Conservation (phyloP, 192 early-diverging fungal species). For the Rhizophagus prolifer region DNA sequence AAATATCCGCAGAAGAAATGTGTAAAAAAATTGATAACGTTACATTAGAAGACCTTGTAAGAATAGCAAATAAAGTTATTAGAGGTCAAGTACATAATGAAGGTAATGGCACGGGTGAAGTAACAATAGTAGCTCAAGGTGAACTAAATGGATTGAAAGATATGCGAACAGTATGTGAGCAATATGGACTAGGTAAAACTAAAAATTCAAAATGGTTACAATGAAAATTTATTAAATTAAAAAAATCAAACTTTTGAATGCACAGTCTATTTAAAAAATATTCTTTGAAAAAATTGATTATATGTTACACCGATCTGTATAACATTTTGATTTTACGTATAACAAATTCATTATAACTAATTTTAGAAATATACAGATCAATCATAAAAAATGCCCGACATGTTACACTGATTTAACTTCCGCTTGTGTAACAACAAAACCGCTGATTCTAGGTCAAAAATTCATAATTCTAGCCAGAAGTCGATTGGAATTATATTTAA, state of each 20-base stretch:
- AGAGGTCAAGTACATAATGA: constrained; percentile 56
- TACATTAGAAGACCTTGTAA: constrained; percentile 67
- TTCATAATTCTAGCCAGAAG: no score
- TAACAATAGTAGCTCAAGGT: constrained; percentile 71
- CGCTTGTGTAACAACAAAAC: background rate
- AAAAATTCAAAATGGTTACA: no score
- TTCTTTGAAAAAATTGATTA: background rate
- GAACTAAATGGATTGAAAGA: constrained; percentile 44
- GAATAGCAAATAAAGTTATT: constrained; percentile 73
- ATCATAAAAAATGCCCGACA: background rate
- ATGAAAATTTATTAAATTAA: no score
- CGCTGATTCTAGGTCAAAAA: no score
- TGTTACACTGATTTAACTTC: background rate
- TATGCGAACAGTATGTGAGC: constrained; percentile 47
- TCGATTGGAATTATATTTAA: no score
- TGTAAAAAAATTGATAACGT: constrained; percentile 78
- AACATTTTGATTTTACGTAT: background rate
- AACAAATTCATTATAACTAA: background rate
- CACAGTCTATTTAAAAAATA: no score
- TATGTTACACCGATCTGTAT: background rate
- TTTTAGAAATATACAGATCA: background rate
- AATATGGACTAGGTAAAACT: constrained; percentile 52
- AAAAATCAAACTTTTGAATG: no score
- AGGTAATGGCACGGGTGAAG: constrained; percentile 59
- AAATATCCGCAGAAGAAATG: constrained; percentile 77